Base-by-base conservation (phyloP, 192 early-diverging fungal species). In the Funneliformis geosporum region DNA sequence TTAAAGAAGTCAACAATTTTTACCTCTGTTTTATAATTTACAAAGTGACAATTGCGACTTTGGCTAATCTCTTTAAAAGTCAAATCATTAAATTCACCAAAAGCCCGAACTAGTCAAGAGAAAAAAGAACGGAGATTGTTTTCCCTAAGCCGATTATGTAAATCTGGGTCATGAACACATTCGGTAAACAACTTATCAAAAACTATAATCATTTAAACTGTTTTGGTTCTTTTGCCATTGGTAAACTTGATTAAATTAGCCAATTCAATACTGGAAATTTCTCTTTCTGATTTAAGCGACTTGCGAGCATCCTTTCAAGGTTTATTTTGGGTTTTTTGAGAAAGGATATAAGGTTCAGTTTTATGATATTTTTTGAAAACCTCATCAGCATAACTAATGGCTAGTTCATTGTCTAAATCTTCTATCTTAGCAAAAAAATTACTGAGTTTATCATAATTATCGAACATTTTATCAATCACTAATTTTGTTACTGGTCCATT, bases 321-420 rank as follows among this genome's bases (percentile, higher is more conserved):
- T 39, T 70, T 70, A 70, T 70, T 70, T 70, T 70, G 68, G 38
- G 68, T 1, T 70, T 70, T 70, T 70, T 70, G 3, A 14, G 21
- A 70, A 40, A 70, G 25, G 33, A 42, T 18, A 16, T 70, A 70
- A 16, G 1, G 25, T 18, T 70, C 68, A 5, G 7, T 40, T 2
- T 70, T 6, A 38, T 70, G 68, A 18, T 70, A 70, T 43, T 70
- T 70, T 33, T 70, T 43, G 40, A 70, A 70, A 9, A 70, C 18
- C 40, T 70, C 0, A 16, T 9, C 18, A 1, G 68, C 8, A 70
- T 70, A 70, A 7, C 40, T 14, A 43, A 70, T 2, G 40, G 40
- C 68, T 70, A 70, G 40, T 40, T 70, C 38, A 43, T 70, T 70
- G 38, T 70, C 38, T 70, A 70, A 40, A 40, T 70, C 68, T 70